These are phyloP conservation scores for Talaromyces sp. DNA, from an alignment of 2,329 filamentous ascomycete species.

Conservation along the genomic window DNA sequence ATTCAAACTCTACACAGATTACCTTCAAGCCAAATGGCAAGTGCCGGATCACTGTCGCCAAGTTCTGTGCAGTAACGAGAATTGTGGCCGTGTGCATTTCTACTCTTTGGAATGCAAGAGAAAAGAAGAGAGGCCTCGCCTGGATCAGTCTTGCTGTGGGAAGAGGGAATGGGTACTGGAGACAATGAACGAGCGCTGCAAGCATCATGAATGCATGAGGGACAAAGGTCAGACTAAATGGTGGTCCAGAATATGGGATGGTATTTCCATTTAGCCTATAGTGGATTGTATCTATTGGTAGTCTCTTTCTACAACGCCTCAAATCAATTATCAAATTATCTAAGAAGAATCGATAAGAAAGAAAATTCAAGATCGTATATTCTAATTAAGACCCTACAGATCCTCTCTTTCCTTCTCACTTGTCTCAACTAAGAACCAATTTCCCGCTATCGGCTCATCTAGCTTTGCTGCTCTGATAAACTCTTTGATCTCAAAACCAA, in stretches of 20 bases:
- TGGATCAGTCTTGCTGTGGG: conserved; percentile 7
- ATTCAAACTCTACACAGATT: conserved; percentile 5
- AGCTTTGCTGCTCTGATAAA: conserved; percentile 2
- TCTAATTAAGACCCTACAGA: neutral
- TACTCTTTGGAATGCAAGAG: conserved; percentile 6
- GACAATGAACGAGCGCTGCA: conserved; percentile 4
- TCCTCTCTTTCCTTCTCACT: neutral
- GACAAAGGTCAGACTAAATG: neutral
- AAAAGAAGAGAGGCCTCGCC: neutral
- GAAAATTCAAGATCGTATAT: neutral
- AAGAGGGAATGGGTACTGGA: conserved; percentile 9
- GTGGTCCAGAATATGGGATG: conserved; percentile 3
- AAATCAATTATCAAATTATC: neutral
- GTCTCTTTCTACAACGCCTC: neutral
- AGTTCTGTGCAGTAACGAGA: conserved; percentile 1
- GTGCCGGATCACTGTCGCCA: conserved; percentile 6
- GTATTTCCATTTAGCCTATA: neutral
- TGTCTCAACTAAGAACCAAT: conserved; percentile 7
- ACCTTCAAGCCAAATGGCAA: conserved; percentile 3
- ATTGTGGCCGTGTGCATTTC: conserved; percentile 4
- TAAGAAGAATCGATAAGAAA: neutral
- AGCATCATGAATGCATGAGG: conserved; percentile 5
- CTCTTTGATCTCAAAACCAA: conserved; percentile 4
- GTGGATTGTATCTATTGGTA: neutral
- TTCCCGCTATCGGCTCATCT: conserved; percentile 2